Conservation (phyloP, 1,284 basidiomycete genomes). For the Boletus chippewaensis region DNA sequence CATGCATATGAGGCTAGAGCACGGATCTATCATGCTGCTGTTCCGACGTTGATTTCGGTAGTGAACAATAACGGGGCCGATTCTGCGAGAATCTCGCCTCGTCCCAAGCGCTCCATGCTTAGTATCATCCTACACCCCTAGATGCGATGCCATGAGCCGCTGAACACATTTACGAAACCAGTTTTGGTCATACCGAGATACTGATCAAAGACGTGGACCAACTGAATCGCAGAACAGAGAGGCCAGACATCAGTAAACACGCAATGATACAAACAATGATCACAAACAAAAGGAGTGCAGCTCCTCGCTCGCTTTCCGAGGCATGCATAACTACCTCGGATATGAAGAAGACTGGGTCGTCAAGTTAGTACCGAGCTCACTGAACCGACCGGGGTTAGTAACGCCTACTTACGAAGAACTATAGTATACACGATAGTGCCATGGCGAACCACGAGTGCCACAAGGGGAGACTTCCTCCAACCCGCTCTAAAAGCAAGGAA, state of each 20-base stretch:
- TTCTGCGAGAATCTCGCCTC: background rate
- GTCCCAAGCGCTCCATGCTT: constrained; percentile 20
- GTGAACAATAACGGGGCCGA: background rate
- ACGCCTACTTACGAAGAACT: constrained; percentile 7
- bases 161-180: background rate
- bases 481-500: constrained; percentile 7
- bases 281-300: constrained; percentile 14
- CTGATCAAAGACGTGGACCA: constrained; percentile 11
- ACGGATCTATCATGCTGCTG: background rate
- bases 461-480: constrained; percentile 16
- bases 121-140: constrained; percentile 15
- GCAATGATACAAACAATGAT: background rate
- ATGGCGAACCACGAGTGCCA: constrained; percentile 22
- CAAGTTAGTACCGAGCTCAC: constrained; percentile 2
- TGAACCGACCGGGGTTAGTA: background rate
- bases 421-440: constrained; percentile 11
- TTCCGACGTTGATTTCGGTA: background rate
- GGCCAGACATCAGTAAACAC: constrained; percentile 4
- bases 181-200: constrained; percentile 9
- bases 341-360: constrained; percentile 8
- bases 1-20: background rate
- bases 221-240: constrained; percentile 3
- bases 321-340: constrained; percentile 2
- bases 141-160: background rate
- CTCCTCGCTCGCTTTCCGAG: constrained; percentile 6